Conservation (phyloP, 2,329 filamentous ascomycete genomes). For the Colletotrichum sp. region DNA sequence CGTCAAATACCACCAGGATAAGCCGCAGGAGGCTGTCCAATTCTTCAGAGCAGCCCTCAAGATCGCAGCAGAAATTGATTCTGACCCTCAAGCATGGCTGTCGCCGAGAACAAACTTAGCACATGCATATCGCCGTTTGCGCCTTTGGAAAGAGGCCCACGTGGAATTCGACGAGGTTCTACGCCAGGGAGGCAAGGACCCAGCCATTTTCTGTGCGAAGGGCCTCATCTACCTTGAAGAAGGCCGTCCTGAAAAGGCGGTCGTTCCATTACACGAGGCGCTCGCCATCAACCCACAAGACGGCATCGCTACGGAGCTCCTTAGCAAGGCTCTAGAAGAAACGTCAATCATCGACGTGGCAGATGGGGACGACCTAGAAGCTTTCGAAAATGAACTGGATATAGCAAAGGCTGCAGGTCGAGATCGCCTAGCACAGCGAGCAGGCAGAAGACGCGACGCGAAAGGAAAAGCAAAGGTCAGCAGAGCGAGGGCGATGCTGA, state of each 20-base stretch:
- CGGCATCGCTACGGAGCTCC: slow-evolving; percentile 78
- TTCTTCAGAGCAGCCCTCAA: slow-evolving; percentile 80
- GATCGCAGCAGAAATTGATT: slow-evolving; percentile 80
- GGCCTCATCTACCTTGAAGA: slow-evolving; percentile 85
- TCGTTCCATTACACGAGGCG: slow-evolving; percentile 83
- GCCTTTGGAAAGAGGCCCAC: slow-evolving; percentile 73
- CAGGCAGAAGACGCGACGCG: slow-evolving; percentile 30
- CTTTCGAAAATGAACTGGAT: slow-evolving; percentile 59
- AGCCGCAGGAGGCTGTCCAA: slow-evolving; percentile 74
- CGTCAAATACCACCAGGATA: slow-evolving; percentile 91
- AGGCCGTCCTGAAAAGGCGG: slow-evolving; percentile 75
- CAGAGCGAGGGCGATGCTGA: slow-evolving; percentile 32
- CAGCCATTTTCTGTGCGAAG: slow-evolving; percentile 80
- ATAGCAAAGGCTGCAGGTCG: slow-evolving; percentile 50
- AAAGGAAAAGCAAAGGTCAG: slow-evolving; percentile 53
- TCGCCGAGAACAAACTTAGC: slow-evolving; percentile 87
- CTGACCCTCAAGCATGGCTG: slow-evolving; percentile 82
- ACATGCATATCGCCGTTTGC: slow-evolving; percentile 80
- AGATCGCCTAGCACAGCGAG: slow-evolving; percentile 35
- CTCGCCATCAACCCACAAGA: slow-evolving; percentile 81
- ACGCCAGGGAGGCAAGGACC: slow-evolving; percentile 79
- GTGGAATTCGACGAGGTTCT: slow-evolving; percentile 87
- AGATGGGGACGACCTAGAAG: slow-evolving; percentile 50
- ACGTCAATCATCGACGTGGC: slow-evolving; percentile 53
- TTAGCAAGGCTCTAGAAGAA: slow-evolving; percentile 74